Evolutionary conservation across 495 filamentous ascomycete species (phyloP).

Genomic region (Pseudevernia furfuracea): DNA sequence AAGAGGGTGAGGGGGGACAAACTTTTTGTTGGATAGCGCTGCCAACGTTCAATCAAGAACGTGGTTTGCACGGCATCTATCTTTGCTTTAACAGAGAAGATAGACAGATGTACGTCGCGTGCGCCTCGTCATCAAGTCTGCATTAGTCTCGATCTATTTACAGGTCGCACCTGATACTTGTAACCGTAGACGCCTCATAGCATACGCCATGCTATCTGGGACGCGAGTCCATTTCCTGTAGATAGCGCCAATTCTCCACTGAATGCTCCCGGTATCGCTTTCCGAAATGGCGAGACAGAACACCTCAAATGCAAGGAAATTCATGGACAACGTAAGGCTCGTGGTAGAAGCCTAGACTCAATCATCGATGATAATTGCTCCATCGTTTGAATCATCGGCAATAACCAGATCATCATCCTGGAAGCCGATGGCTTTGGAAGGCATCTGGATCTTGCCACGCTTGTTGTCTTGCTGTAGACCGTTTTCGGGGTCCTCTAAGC

Average conservation of each 20-base stretch:
- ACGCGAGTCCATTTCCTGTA: slow-evolving; percentile 2
- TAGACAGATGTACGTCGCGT: background rate
- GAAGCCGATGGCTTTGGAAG: slow-evolving; percentile 26
- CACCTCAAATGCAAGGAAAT: slow-evolving; percentile 4
- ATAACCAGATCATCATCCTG: slow-evolving; percentile 39
- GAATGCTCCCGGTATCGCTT: slow-evolving; percentile 5
- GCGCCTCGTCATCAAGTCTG: background rate
- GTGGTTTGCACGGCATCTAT: background rate
- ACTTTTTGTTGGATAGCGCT: too few relatives aligned
- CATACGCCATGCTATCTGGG: slow-evolving; percentile 5
- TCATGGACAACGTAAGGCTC: slow-evolving; percentile 7
- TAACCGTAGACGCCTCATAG: background rate
- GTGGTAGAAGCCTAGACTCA: slow-evolving; percentile 6
- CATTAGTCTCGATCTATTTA: background rate
- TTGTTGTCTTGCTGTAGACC: slow-evolving; percentile 39
- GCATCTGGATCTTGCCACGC: slow-evolving; percentile 32
- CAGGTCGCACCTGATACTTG: background rate
- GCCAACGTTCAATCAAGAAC: too few relatives aligned
- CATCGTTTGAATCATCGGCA: slow-evolving; percentile 48
- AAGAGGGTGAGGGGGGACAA: too few relatives aligned
- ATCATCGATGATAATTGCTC: slow-evolving; percentile 72
- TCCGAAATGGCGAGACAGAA: background rate
- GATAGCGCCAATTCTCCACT: background rate
- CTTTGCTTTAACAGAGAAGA: background rate
- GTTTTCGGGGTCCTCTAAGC: slow-evolving; percentile 37